Conservation (phyloP, 768 basidiomycete species). For the Macrolepiota dolichaula region DNA sequence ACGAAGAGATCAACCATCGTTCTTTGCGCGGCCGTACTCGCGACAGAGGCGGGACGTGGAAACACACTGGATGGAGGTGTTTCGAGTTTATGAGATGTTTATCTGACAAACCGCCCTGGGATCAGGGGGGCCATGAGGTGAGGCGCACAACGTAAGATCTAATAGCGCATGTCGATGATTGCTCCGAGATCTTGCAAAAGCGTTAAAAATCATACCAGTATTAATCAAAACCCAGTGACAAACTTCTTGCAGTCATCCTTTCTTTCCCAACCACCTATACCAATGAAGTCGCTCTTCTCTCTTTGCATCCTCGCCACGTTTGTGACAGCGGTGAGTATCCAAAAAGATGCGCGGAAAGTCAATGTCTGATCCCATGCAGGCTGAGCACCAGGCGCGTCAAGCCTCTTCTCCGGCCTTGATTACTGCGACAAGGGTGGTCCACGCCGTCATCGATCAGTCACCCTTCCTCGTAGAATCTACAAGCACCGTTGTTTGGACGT, state of each 20-base stretch:
- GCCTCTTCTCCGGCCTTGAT: slow-evolving; percentile 16
- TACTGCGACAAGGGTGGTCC: slow-evolving; percentile 18
- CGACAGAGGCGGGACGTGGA: background rate
- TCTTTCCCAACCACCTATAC: background rate
- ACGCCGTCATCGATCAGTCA: slow-evolving; percentile 17
- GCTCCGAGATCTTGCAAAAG: background rate
- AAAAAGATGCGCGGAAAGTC: no score
- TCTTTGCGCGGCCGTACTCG: background rate
- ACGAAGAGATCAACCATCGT: background rate
- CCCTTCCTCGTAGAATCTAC: slow-evolving; percentile 23
- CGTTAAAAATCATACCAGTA: slow-evolving; percentile 1
- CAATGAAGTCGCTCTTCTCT: slow-evolving; percentile 1
- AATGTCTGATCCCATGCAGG: background rate
- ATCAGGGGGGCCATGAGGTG: background rate
- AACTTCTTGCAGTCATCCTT: background rate
- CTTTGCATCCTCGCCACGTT: background rate
- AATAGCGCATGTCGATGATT: background rate
- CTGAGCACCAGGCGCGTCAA: slow-evolving; percentile 2
- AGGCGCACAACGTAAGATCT: background rate
- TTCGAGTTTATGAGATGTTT: background rate
- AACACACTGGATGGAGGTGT: background rate
- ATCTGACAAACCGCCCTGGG: background rate
- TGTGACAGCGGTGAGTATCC: background rate
- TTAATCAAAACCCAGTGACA: background rate
- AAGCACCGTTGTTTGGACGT: slow-evolving; percentile 23